phyloP scores from a whole-genome alignment of 225 moss, liverwort and hornwort genomes.

The Bryoerythrophyllum caledonicum region DNA sequence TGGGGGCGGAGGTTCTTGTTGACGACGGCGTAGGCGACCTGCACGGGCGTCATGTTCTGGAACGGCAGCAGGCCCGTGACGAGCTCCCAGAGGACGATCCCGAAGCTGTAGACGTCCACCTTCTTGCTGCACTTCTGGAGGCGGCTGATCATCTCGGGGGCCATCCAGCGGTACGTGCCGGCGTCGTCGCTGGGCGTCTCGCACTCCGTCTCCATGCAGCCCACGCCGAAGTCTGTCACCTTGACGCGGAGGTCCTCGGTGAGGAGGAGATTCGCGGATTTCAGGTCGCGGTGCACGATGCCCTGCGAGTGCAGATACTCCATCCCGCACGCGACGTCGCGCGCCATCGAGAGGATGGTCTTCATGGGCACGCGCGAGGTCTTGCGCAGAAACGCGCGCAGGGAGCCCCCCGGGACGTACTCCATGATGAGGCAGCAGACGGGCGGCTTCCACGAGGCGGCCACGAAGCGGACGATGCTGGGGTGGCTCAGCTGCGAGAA shows the following conservation, averaged over 20 bases:
- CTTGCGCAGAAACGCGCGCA: slow-evolving; percentile 71
- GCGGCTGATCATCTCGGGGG: slow-evolving; percentile 90
- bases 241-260: slow-evolving; percentile 59
- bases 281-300: slow-evolving; percentile 80
- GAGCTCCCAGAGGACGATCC: slow-evolving; percentile 88
- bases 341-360: slow-evolving; percentile 58
- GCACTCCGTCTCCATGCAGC: slow-evolving; percentile 80
- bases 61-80: slow-evolving; percentile 69
- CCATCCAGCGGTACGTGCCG: slow-evolving; percentile 97
- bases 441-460: slow-evolving; percentile 67
- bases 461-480: slow-evolving; percentile 85
- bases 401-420: slow-evolving; percentile 71
- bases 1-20: slow-evolving; percentile 73
- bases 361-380: slow-evolving; percentile 33
- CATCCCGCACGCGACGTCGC: slow-evolving; percentile 81
- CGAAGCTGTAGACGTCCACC: slow-evolving; percentile 94
- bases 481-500: slow-evolving; percentile 69
- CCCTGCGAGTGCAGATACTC: slow-evolving; percentile 88
- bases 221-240: slow-evolving; percentile 85
- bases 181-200: slow-evolving; percentile 57
- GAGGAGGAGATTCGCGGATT: slow-evolving; percentile 78
- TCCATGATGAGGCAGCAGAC: slow-evolving; percentile 80
- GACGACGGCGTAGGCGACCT: slow-evolving; percentile 89
- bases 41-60: slow-evolving; percentile 76
- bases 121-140: slow-evolving; percentile 69